phyloP scores from a whole-genome alignment of 306 rosid species.

The Rosa lucieae region DNA sequence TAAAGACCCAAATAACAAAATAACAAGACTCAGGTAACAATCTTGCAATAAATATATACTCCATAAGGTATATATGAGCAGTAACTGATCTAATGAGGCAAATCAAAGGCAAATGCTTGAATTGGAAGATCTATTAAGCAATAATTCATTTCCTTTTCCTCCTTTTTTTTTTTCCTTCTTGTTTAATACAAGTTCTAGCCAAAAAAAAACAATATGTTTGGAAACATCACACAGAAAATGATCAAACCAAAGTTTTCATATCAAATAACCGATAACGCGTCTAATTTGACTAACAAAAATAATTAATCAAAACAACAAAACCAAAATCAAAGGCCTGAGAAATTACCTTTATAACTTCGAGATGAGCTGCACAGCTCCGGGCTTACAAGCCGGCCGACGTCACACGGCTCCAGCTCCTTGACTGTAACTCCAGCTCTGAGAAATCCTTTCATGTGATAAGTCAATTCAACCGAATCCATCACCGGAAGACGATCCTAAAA shows the following conservation, averaged over 20 bases:
- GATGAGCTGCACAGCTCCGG: constrained; percentile 38
- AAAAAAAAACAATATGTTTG: background rate
- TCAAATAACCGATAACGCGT: background rate
- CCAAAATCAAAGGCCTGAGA: background rate
- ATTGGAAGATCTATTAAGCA: background rate
- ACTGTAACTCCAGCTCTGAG: constrained; percentile 42
- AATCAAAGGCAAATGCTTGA: background rate
- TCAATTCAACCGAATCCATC: constrained; percentile 68
- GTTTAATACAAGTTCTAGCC: background rate
- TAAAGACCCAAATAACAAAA: background rate
- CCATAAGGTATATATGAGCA: background rate
- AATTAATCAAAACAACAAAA: background rate
- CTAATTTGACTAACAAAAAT: background rate
- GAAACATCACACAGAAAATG: background rate
- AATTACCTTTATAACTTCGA: constrained; percentile 38
- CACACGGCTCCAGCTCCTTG: constrained; percentile 47
- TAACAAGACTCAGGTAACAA: background rate
- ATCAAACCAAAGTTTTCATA: background rate
- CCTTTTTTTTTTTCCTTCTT: background rate
- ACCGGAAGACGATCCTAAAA: constrained; percentile 24
- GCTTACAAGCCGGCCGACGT: constrained; percentile 27
- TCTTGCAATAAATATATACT: background rate
- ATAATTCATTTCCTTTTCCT: background rate
- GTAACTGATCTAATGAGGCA: background rate
- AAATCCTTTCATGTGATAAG: constrained; percentile 53